These are phyloP conservation scores for Phellopilus nigrolimitatus DNA, from an alignment of 1,284 basidiomycete genomes.

Conservation along the genomic window DNA sequence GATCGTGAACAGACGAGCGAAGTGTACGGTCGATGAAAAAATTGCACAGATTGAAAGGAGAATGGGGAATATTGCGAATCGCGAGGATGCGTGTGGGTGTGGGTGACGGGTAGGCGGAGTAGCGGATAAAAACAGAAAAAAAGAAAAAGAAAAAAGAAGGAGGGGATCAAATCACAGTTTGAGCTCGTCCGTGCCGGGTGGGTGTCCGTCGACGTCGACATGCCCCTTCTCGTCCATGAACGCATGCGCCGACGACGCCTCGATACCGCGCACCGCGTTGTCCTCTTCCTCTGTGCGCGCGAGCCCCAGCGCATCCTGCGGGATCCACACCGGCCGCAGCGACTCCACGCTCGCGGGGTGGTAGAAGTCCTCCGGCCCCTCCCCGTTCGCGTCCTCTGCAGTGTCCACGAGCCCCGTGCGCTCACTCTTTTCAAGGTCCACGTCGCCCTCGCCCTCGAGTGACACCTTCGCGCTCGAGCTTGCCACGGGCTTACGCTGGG, in stretches of 20 bases:
- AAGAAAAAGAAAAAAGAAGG: background rate
- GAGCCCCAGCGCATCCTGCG: conserved; percentile 62
- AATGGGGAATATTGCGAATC: too few relatives aligned
- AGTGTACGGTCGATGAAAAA: too few relatives aligned
- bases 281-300: conserved; percentile 47
- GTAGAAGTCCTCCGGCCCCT: conserved; percentile 49
- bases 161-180: background rate
- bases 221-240: conserved; percentile 65
- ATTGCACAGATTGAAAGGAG: too few relatives aligned
- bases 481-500: background rate
- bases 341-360: conserved; percentile 76
- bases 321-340: conserved; percentile 79
- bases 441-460: conserved; percentile 9
- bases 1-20: too few relatives aligned
- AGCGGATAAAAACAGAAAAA: background rate
- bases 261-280: conserved; percentile 56
- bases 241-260: conserved; percentile 51
- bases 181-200: conserved; percentile 29
- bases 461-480: conserved; percentile 21
- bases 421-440: conserved; percentile 6
- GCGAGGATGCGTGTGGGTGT: too few relatives aligned
- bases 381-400: background rate
- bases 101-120: too few relatives aligned
- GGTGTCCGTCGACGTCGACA: conserved; percentile 47
- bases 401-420: background rate